Evolutionary conservation across 768 basidiomycete species (phyloP).

Genomic region (Strobilomyces echinocephalus): DNA sequence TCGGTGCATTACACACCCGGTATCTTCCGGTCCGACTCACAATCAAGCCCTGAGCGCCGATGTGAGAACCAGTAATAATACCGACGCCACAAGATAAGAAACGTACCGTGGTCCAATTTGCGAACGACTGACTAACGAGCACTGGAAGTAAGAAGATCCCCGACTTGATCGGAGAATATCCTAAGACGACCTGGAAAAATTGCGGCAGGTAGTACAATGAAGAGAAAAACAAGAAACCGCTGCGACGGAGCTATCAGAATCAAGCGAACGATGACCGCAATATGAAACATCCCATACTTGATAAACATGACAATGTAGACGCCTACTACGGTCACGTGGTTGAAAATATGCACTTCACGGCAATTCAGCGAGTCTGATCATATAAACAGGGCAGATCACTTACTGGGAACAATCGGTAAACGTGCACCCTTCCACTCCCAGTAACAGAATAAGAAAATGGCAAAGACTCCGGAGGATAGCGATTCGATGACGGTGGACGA

Average conservation of each 20-base stretch:
- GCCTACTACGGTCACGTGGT: constrained; percentile 57
- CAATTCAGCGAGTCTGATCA: background rate
- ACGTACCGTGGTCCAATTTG: constrained; percentile 51
- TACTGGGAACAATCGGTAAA: constrained; percentile 71
- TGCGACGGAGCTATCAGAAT: constrained; percentile 17
- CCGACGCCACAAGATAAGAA: background rate
- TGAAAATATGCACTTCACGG: constrained; percentile 64
- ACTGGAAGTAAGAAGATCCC: constrained; percentile 67
- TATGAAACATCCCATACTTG: constrained; percentile 37
- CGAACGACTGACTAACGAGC: constrained; percentile 57
- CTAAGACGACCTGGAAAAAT: constrained; percentile 70
- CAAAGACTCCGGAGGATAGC: constrained; percentile 49
- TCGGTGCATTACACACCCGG: constrained; percentile 31
- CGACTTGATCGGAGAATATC: constrained; percentile 58
- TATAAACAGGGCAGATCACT: constrained; percentile 15
- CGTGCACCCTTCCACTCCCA: constrained; percentile 71
- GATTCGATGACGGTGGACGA: constrained; percentile 62
- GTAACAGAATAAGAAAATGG: constrained; percentile 54
- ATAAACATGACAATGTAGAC: constrained; percentile 69
- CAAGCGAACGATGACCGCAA: background rate
- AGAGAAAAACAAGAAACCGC: constrained; percentile 59
- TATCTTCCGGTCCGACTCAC: constrained; percentile 65
- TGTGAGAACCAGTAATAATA: background rate
- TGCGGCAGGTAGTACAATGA: constrained; percentile 70
- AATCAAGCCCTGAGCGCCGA: constrained; percentile 44